Conservation (phyloP, 495 filamentous ascomycete species). For the Rusavskia elegans region DNA sequence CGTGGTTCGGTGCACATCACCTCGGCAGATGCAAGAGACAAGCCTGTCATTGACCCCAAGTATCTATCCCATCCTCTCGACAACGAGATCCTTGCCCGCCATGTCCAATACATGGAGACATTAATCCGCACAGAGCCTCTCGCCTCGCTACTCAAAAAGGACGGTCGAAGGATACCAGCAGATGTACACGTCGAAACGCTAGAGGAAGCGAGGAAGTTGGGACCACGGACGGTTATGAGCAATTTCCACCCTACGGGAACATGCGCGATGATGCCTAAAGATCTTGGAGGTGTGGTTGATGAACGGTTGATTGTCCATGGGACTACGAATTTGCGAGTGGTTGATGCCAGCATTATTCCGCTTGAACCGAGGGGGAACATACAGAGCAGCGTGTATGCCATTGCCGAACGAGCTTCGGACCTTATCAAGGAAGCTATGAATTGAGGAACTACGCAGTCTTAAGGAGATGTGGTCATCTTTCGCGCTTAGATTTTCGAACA, state of each 20-base stretch:
- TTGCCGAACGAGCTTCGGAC: constrained; percentile 40
- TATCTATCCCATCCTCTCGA: constrained; percentile 39
- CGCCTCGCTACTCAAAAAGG: constrained; percentile 8
- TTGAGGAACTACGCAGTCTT: too few relatives aligned
- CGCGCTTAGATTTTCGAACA: too few relatives aligned
- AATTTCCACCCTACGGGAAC: constrained; percentile 28
- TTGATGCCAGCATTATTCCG: constrained; percentile 42
- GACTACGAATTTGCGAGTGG: constrained; percentile 29
- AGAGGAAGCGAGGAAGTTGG: constrained; percentile 9
- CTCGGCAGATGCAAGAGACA: constrained; percentile 16
- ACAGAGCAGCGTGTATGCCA: constrained; percentile 35
- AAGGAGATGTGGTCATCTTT: too few relatives aligned
- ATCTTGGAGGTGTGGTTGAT: constrained; percentile 29
- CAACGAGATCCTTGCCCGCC: constrained; percentile 15
- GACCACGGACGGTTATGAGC: constrained; percentile 4
- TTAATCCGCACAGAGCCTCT: constrained; percentile 6
- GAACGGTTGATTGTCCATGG: constrained; percentile 31
- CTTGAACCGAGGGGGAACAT: constrained; percentile 37
- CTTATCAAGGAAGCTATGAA: constrained; percentile 14
- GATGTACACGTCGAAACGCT: constrained; percentile 9
- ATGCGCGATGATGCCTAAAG: constrained; percentile 33
- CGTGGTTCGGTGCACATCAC: constrained; percentile 42
- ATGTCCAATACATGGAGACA: constrained; percentile 4
- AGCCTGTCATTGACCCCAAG: constrained; percentile 35
- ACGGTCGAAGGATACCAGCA: constrained; percentile 5